Evolutionary conservation across 2,329 filamentous ascomycete genomes (phyloP), one percentile per base, ranked within the genome.

Genomic region (Pestalotiopsis sp.): DNA sequence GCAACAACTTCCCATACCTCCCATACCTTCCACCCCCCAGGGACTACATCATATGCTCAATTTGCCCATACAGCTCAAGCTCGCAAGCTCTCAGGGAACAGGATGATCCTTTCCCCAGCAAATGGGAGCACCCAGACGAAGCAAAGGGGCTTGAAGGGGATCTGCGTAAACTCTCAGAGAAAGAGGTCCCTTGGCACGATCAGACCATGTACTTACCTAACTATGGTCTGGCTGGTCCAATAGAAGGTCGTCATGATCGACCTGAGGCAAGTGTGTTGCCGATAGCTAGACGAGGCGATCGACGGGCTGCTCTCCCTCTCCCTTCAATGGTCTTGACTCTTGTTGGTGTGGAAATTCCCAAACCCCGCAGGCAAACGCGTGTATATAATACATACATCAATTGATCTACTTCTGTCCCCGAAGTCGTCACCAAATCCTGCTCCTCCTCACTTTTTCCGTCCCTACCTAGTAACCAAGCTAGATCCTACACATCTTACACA

Each of bases 401-500:
- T 61, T 35, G 38, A 35, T 61, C 22, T 35, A 61, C 26, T n/a
- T 61, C 58, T 26, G 3, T n/a, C 30, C 58, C 35, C 17, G 26
- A 61, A 61, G 30, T 30, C 30, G n/a, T 39, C 30, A 39, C 17
- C 30, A 61, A 30, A 52, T n/a, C 20, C 6, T n/a, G 9, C 17
- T 52, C 17, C 13, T 30, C 30, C 30, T 61, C 20, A 14, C 56
- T 13, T 35, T 35, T 35, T 35, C 30, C 30, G 30, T 35, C 30
- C 30, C 30, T 35, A 35, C 30, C 30, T 35, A 35, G 5, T 7
- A 7, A 30, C 2, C 7, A 35, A 35, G 30, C 35, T 39, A 38
- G 58, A 39, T 61, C 58, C 58, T 61, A 61, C 30, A 61, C 38
- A 61, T 52, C 44, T 52, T n/a, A 58, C n/a, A 61, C 26, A 22